Percentiles rank a stretch among this genome's conserved stretches.
Evolutionary conservation across 2,329 filamentous ascomycete species (phyloP).

Genomic region (Raffaelea arxii): DNA sequence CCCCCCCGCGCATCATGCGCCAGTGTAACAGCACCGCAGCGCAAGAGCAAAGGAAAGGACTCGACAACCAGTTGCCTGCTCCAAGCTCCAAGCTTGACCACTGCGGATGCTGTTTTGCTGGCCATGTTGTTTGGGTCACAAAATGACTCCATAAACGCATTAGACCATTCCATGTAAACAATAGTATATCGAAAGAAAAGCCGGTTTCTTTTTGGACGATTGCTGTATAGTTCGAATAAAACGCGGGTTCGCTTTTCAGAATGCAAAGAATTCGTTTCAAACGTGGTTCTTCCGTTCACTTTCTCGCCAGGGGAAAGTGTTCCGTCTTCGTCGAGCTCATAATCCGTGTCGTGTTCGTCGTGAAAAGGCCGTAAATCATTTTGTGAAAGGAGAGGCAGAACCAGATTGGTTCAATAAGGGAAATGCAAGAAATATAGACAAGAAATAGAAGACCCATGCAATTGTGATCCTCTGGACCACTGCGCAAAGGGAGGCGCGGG

Average conservation of each 20-base stretch:
- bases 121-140: neutral
- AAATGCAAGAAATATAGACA: conserved; percentile 16
- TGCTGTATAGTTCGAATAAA: too few relatives aligned
- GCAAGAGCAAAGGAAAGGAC: neutral
- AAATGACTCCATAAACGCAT: neutral
- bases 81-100: too few relatives aligned
- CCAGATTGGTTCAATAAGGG: conserved; percentile 6
- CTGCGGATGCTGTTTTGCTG: neutral
- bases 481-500: conserved; percentile 7
- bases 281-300: conserved; percentile 29
- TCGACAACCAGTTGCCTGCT: conserved; percentile 5
- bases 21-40: too few relatives aligned
- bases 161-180: neutral
- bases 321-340: conserved; percentile 5
- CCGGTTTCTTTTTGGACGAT: conserved; percentile 2
- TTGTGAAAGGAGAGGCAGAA: conserved; percentile 2
- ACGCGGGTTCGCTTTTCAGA: too few relatives aligned
- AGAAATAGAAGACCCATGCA: conserved; percentile 7
- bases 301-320: conserved; percentile 29
- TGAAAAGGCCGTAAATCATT: conserved; percentile 12
- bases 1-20: too few relatives aligned
- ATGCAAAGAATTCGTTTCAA: conserved; percentile 7
- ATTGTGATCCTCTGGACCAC: too few relatives aligned
- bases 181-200: neutral
- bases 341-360: conserved; percentile 7